Percentiles rank a stretch among this genome's conserved stretches.
phyloP scores from a whole-genome alignment of 2,329 filamentous ascomycete genomes.

The Ophiosphaerella narmari region DNA sequence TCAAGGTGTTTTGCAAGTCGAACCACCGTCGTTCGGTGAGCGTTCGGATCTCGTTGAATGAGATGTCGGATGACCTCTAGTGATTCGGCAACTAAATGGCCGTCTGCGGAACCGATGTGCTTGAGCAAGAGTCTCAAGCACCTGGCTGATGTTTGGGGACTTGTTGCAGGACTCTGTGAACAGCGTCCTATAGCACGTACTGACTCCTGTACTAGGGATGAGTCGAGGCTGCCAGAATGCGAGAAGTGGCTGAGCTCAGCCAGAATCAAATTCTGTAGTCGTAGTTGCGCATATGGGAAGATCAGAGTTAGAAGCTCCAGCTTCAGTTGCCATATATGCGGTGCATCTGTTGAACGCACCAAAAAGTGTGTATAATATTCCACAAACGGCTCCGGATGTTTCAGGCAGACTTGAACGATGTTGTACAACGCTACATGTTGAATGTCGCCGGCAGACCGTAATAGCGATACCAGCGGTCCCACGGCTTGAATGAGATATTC shows the following conservation, averaged over 20 bases:
- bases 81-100: conserved; percentile 86
- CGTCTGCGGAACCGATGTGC: conserved; percentile 87
- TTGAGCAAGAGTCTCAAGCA: conserved; percentile 83
- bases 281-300: conserved; percentile 78
- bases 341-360: conserved; percentile 76
- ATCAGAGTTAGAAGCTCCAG: conserved; percentile 88
- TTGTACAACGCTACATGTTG: conserved; percentile 91
- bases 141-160: conserved; percentile 61
- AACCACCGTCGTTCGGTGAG: conserved; percentile 83
- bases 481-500: conserved; percentile 76
- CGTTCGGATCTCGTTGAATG: conserved; percentile 85
- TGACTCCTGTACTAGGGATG: conserved; percentile 80
- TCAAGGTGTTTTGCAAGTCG: conserved; percentile 90
- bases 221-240: conserved; percentile 79
- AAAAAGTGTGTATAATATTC: conserved; percentile 89
- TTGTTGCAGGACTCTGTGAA: conserved; percentile 65
- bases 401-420: conserved; percentile 87
- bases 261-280: conserved; percentile 83
- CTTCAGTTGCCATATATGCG: conserved; percentile 87
- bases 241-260: conserved; percentile 96
- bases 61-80: conserved; percentile 93
- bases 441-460: conserved; percentile 84
- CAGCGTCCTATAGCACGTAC: conserved; percentile 93
- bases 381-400: conserved; percentile 78
- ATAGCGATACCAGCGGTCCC: conserved; percentile 82